phyloP scores from a whole-genome alignment of 2,329 filamentous ascomycete genomes.

The Botrytis sinoallii region DNA sequence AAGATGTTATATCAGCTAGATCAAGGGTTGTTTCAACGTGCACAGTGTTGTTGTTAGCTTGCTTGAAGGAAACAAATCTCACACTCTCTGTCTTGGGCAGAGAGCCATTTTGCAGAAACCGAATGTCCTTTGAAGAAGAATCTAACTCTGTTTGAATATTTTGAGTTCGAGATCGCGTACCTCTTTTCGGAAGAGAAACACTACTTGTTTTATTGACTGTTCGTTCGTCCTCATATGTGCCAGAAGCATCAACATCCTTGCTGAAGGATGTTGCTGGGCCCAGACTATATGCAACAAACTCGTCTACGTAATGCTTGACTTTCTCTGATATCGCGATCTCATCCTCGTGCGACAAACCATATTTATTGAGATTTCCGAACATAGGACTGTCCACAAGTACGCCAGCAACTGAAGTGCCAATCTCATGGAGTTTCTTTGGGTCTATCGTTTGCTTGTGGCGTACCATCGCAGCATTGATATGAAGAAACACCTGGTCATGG shows the following conservation, averaged over 20 bases:
- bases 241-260: background rate
- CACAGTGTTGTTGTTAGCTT: background rate
- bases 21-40: background rate
- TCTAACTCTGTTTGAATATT: background rate
- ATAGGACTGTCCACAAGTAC: background rate
- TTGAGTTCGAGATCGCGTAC: background rate
- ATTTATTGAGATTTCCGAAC: slow-evolving; percentile 1
- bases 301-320: slow-evolving; percentile 12
- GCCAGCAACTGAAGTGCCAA: slow-evolving; percentile 14
- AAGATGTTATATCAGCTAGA: background rate
- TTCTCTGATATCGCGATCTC: slow-evolving; percentile 16
- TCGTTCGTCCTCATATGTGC: background rate
- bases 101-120: background rate
- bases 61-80: background rate
- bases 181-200: background rate
- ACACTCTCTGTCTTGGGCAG: background rate
- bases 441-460: slow-evolving; percentile 10
- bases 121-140: background rate
- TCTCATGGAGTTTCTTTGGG: slow-evolving; percentile 4
- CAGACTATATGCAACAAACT: slow-evolving; percentile 10
- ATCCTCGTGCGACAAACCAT: slow-evolving; percentile 10
- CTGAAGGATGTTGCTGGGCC: background rate
- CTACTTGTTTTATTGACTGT: background rate
- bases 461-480: slow-evolving; percentile 15
- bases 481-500: slow-evolving; percentile 6